Base-by-base conservation (phyloP, 2,329 filamentous ascomycete species). In the Diaporthe caulivora region DNA sequence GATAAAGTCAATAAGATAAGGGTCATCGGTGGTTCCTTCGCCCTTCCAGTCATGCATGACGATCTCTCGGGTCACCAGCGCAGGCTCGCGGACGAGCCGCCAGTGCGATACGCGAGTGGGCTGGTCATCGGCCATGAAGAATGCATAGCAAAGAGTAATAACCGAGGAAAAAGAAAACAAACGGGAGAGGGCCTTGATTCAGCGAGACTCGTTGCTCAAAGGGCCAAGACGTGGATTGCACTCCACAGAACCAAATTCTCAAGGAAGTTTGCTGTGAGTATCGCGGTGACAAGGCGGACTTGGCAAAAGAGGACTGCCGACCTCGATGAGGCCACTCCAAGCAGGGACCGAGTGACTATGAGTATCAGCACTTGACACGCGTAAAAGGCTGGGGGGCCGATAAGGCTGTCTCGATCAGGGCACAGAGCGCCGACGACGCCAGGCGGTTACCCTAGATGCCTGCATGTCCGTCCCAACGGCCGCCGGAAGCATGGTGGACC, bases 1-100 rank as follows among this genome's bases (percentile, higher is more conserved):
- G 9, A 75, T 72, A 26, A 70, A 75, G 51, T 75, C 73, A 37
- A 75, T 60, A 9, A 75, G 67, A 57, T 75, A 75, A 42, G 73
- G 73, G 40, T 72, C 69, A 26, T 71, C 69, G 0, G 13, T 11
- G 0, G 71, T 72, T 3, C 71, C 71, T 37, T 72, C 68, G 29
- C 71, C 71, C 24, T 65, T 65, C 62, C 62, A 65, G 29, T 65
- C 62, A 31, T 65, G 62, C 2, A 44, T 51, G 21, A 65, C 62
- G 26, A 65, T 51, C 44, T 65, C 62, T 2, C 29, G 44, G 9
- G 44, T 65, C 2, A 65, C 44, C 29, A 65, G 31, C 29, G 62
- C 62, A 51, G 62, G 62, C 44, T 65, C 62, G 9, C 62, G 62
- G 44, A 65, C 62, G 44, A 65, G 62, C 44, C 62, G 62, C 62